Conservation (phyloP, 495 filamentous ascomycete species). For the Cercophora samala region DNA sequence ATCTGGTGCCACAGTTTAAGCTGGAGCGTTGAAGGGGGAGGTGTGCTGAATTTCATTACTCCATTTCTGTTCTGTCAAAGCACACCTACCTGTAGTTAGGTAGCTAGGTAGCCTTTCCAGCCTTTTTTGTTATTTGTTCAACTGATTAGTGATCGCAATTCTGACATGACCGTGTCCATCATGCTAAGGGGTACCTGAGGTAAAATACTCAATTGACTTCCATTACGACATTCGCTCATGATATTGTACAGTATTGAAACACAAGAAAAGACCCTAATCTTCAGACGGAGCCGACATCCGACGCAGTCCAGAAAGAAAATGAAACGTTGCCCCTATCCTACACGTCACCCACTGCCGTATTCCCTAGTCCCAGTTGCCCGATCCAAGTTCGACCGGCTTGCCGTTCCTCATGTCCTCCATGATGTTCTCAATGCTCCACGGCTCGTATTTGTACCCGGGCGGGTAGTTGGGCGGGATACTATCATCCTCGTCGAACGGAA, state of each 20-base stretch:
- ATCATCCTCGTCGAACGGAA: conserved; percentile 39
- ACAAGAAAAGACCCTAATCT: background rate
- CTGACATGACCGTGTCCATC: no score
- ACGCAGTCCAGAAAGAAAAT: background rate
- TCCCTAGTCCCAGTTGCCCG: conserved; percentile 37
- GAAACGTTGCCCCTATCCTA: background rate
- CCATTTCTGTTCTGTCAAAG: background rate
- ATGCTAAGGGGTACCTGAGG: no score
- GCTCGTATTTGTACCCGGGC: conserved; percentile 44
- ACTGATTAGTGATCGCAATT: background rate
- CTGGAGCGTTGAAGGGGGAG: background rate
- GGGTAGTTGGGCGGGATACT: conserved; percentile 44
- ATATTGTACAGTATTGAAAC: background rate
- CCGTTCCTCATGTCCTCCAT: conserved; percentile 37
- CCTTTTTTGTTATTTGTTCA: background rate
- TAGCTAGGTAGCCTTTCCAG: no score
- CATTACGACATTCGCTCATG: background rate
- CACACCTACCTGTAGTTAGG: no score
- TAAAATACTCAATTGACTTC: background rate
- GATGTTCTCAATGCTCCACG: conserved; percentile 47
- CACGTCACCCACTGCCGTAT: background rate
- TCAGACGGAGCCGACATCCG: background rate
- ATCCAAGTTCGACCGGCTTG: conserved; percentile 35
- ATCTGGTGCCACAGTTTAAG: background rate
- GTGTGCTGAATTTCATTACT: background rate